A percentile compares a stretch with the other conserved stretches of the same genome.
phyloP scores from a whole-genome alignment of 1,284 basidiomycete genomes.

The Ustilago sp. region DNA sequence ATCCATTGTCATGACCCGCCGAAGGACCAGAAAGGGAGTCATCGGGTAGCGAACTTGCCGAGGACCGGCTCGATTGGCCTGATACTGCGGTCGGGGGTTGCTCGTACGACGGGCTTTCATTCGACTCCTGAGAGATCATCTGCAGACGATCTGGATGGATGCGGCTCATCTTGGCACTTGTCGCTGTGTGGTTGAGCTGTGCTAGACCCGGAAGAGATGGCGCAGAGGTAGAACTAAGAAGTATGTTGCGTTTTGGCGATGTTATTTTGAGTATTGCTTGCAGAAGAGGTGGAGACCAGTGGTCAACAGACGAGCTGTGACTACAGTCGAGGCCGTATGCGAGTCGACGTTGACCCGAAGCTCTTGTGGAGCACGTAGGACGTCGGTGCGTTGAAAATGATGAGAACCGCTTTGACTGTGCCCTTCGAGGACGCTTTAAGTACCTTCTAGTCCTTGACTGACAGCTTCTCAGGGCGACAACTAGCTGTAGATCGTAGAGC shows the following conservation, averaged over 20 bases:
- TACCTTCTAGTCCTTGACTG: background rate
- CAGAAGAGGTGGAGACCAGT: too few relatives aligned
- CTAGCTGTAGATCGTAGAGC: background rate
- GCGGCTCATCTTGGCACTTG: background rate
- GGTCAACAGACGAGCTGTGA: too few relatives aligned
- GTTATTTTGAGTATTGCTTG: too few relatives aligned
- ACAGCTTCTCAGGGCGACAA: background rate
- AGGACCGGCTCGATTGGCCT: background rate
- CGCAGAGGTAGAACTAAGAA: too few relatives aligned
- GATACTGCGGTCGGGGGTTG: background rate
- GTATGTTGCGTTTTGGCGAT: too few relatives aligned
- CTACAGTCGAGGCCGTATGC: too few relatives aligned
- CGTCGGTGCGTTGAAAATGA: too few relatives aligned
- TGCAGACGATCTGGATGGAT: background rate
- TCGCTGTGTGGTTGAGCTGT: background rate
- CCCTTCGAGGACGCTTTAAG: background rate
- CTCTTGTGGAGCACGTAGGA: too few relatives aligned
- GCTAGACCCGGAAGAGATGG: too few relatives aligned
- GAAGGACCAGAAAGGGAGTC: background rate
- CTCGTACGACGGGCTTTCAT: background rate
- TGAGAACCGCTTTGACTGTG: background rate
- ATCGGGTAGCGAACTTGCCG: background rate
- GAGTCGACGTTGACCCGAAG: too few relatives aligned
- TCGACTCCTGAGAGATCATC: background rate
- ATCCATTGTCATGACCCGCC: slow-evolving; percentile 7